Base-by-base conservation (phyloP, 805 yeast genomes). In the Nematodospora valgi region DNA sequence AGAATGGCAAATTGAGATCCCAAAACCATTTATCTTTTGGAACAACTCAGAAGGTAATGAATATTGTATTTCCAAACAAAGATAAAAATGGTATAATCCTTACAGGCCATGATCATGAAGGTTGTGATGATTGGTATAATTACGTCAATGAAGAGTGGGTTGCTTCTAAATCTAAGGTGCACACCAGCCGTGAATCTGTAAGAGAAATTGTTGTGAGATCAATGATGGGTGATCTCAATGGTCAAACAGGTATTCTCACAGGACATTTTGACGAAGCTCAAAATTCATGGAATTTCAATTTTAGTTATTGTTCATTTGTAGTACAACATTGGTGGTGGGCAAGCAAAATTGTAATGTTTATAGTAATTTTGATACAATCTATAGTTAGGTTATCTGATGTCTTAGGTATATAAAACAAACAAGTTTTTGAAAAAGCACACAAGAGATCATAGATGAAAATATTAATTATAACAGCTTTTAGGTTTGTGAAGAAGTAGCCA, bases 321-420 rank as follows among this genome's bases (percentile, higher is more conserved):
- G 76, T 86, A 8, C 97, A 89, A 61, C 97, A 89, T 55, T 77
- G 84, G 35, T 93, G 98, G 98, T 93, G 98, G 98, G 85, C 74
- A 6, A 72, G 95, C 2, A 80, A 85, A 49, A 71, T 80, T 1
- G 35, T 53, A 14, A 33, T 57, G 6, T 43, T 56, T n/a, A 47
- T 73, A 20, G 41, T 62, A 11, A 38, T 65, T 13, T 46, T 66
- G 11, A 23, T 62, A 18, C 56, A 56, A 29, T 62, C 69, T 4
- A 14, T 47, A 9, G 26, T 31, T 16, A 18, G 26, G 13, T 30
- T 42, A 17, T 23, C 30, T 30, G 12, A 33, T n/a, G 7, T 35
- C 12, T 27, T 37, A 15, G 15, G 22, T 17, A 33, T 29, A 30
- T 32, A 32, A 26, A 19, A 13, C 10, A 15, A 8, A 28, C 15